Percentiles rank a stretch among this genome's conserved stretches.
These are phyloP conservation scores for Pyricularia grisea DNA, from an alignment of 2,329 filamentous ascomycete genomes.

Conservation along the genomic window DNA sequence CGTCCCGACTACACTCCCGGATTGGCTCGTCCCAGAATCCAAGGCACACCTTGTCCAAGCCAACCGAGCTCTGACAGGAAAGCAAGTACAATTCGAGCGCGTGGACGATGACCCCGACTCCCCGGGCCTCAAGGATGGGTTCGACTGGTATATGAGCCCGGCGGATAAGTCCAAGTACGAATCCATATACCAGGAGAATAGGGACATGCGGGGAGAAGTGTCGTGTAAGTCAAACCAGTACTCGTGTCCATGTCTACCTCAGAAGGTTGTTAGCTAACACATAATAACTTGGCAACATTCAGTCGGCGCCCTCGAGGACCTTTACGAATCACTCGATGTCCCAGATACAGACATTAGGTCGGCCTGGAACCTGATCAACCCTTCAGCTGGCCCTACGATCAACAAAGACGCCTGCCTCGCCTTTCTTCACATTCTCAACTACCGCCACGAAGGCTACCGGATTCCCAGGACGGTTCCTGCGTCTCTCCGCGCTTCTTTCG, in stretches of 20 bases:
- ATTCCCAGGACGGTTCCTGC: slow-evolving; percentile 88
- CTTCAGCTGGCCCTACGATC: slow-evolving; percentile 70
- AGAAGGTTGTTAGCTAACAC: not conserved
- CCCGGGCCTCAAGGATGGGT: slow-evolving; percentile 83
- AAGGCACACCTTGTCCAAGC: slow-evolving; percentile 88
- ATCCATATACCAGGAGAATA: slow-evolving; percentile 90
- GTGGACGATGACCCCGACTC: slow-evolving; percentile 77
- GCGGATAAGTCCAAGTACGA: slow-evolving; percentile 89
- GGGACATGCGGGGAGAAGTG: slow-evolving; percentile 77
- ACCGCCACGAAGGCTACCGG: slow-evolving; percentile 88
- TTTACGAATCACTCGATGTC: slow-evolving; percentile 74
- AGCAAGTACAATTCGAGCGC: slow-evolving; percentile 74
- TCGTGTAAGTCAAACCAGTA: slow-evolving; percentile 48
- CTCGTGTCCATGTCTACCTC: not conserved
- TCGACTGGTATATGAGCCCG: slow-evolving; percentile 99
- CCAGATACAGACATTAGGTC: slow-evolving; percentile 74
- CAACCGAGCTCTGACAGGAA: slow-evolving; percentile 66
- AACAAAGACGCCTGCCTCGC: slow-evolving; percentile 92
- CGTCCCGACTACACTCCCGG: slow-evolving; percentile 76
- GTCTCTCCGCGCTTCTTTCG: slow-evolving; percentile 83
- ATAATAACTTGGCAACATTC: slow-evolving; percentile 6
- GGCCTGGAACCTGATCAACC: slow-evolving; percentile 97
- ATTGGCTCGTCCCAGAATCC: slow-evolving; percentile 95
- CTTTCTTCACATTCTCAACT: slow-evolving; percentile 94
- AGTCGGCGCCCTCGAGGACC: slow-evolving; percentile 70